Conservation (phyloP, 768 basidiomycete species). For the Pulveroboletus sp. region DNA sequence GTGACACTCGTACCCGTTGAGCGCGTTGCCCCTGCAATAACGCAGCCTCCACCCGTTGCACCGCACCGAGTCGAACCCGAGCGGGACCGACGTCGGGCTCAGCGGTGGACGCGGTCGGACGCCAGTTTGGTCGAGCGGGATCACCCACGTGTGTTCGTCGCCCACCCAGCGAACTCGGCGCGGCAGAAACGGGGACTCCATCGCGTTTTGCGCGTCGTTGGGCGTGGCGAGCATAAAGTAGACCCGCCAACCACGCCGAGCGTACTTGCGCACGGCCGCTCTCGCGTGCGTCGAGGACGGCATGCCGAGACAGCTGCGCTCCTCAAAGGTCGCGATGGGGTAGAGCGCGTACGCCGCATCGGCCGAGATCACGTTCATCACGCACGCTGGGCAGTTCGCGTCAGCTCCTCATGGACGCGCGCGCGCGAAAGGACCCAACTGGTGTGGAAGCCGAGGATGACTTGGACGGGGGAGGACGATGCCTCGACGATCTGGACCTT, state of each 20-base stretch:
- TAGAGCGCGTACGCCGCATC: conserved; percentile 40
- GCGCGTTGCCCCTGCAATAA: rapidly evolving
- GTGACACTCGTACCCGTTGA: not conserved
- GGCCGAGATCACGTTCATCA: conserved; percentile 39
- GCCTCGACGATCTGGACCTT: conserved; percentile 41
- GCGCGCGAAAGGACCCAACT: conserved; percentile 34
- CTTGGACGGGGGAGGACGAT: conserved; percentile 21
- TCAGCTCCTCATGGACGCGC: too few species aligned
- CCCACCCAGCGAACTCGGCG: conserved; percentile 28
- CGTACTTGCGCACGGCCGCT: conserved; percentile 35
- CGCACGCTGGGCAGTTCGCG: conserved; percentile 4
- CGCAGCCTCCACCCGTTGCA: conserved; percentile 20
- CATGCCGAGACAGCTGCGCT: conserved; percentile 25
- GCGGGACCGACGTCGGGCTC: conserved; percentile 9
- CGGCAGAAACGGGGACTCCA: conserved; percentile 17
- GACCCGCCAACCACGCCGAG: conserved; percentile 31
- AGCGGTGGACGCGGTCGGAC: conserved; percentile 8
- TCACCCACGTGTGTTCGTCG: conserved; percentile 30
- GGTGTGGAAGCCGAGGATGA: conserved; percentile 46
- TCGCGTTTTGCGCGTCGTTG: not conserved
- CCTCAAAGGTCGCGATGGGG: conserved; percentile 39
- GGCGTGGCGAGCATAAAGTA: conserved; percentile 6
- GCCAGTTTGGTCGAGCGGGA: conserved; percentile 26
- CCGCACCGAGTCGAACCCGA: conserved; percentile 14
- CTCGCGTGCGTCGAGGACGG: conserved; percentile 1